Percentiles rank a stretch among this genome's conserved stretches.
These are phyloP conservation scores for Fusarium kyushuense DNA, from an alignment of 2,329 filamentous ascomycete species.

Conservation along the genomic window DNA sequence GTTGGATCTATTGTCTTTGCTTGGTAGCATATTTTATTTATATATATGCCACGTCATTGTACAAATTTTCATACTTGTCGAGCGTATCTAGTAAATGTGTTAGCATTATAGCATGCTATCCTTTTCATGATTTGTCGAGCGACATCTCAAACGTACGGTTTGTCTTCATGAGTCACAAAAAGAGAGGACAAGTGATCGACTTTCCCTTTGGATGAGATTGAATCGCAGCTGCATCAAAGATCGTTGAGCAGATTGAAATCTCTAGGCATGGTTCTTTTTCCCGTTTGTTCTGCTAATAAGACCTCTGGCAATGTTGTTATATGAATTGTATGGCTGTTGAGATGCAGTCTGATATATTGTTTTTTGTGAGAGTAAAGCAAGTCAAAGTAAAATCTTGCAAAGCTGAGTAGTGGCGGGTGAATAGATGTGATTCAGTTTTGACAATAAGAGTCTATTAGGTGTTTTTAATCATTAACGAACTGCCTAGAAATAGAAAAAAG, in stretches of 20 bases:
- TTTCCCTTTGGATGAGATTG: neutral
- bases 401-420: fast-evolving
- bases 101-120: neutral
- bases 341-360: neutral
- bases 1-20: neutral
- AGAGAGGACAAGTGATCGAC: neutral
- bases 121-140: neutral
- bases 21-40: neutral
- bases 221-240: neutral
- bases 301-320: neutral
- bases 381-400: neutral
- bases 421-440: no score
- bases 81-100: neutral
- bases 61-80: neutral
- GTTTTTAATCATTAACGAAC: neutral
- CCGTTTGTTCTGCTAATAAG: neutral
- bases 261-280: neutral
- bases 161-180: neutral
- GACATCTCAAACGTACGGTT: neutral
- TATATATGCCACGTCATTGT: neutral
- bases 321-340: neutral
- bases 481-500: neutral
- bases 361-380: neutral
- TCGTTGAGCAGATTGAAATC: neutral
- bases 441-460: no score